These are phyloP conservation scores for Xerocomellus dryophilus DNA, from an alignment of 768 basidiomycete species.

Conservation along the genomic window DNA sequence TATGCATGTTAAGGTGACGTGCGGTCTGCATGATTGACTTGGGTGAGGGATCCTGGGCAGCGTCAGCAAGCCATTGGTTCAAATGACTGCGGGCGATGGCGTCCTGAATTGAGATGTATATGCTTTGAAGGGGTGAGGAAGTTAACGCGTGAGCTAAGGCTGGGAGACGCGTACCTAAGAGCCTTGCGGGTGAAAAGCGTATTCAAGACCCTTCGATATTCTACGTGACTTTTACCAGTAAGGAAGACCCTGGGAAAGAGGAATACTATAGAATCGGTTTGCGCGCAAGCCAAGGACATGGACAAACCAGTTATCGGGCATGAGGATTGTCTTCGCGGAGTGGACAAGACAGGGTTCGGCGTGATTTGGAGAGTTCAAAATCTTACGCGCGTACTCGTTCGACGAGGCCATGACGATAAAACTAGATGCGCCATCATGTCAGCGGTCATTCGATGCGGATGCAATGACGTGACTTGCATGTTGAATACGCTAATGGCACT, in stretches of 20 bases:
- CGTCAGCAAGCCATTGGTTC: conserved; percentile 62
- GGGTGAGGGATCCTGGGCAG: conserved; percentile 44
- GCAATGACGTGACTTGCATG: conserved; percentile 57
- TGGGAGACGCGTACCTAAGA: conserved; percentile 57
- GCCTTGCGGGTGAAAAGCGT: conserved; percentile 92
- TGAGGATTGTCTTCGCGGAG: conserved; percentile 83
- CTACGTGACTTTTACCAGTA: conserved; percentile 88
- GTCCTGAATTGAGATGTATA: conserved; percentile 86
- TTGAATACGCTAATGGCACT: conserved; percentile 95
- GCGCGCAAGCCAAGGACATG: conserved; percentile 4
- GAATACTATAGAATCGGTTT: not conserved
- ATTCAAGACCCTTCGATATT: conserved; percentile 90
- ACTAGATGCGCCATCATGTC: conserved; percentile 42
- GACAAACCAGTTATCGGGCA: conserved; percentile 79
- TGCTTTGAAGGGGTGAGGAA: conserved; percentile 40
- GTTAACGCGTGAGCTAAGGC: not conserved
- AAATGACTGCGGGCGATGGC: conserved; percentile 75
- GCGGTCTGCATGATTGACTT: conserved; percentile 85
- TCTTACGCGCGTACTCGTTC: conserved; percentile 90
- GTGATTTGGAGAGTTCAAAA: conserved; percentile 88
- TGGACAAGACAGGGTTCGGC: conserved; percentile 95
- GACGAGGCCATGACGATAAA: conserved; percentile 98
- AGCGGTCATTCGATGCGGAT: not conserved
- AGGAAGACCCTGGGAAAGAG: conserved; percentile 83
- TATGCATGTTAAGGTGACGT: conserved; percentile 95